Conservation (phyloP, 768 basidiomycete species). For the Suillus placidus region DNA sequence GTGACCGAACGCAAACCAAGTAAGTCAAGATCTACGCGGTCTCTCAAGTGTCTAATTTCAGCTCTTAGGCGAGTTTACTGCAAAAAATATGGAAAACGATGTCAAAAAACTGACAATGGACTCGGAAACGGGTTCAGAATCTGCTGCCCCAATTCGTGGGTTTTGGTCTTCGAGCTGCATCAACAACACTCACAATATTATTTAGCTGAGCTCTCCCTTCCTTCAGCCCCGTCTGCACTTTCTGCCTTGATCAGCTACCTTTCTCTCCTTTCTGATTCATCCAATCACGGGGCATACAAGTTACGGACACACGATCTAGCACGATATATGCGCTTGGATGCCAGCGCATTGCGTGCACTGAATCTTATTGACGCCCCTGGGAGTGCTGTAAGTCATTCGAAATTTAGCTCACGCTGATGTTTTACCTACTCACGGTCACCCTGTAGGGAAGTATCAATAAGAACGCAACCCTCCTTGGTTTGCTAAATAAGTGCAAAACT, state of each 20-base stretch:
- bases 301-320: constrained; percentile 88
- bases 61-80: constrained; percentile 75
- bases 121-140: not conserved
- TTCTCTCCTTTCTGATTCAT: constrained; percentile 71
- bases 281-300: constrained; percentile 79
- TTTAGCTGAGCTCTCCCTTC: constrained; percentile 78
- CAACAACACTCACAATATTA: constrained; percentile 2
- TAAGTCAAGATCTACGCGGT: constrained; percentile 36
- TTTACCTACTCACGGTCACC: constrained; percentile 13
- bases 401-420: not conserved
- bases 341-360: constrained; percentile 89
- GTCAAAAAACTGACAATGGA: constrained; percentile 45
- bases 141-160: not conserved
- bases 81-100: constrained; percentile 81
- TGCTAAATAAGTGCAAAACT: constrained; percentile 95
- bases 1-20: constrained; percentile 89
- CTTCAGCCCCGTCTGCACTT: constrained; percentile 77
- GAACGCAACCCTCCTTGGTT: constrained; percentile 84
- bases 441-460: constrained; percentile 62
- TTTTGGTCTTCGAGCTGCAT: not conserved
- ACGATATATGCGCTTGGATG: constrained; percentile 95
- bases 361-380: constrained; percentile 78
- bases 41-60: not conserved
- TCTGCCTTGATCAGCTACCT: constrained; percentile 85
- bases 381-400: not conserved